Base-by-base conservation (phyloP, 768 basidiomycete species). In the Boletus pseudopeckii region DNA sequence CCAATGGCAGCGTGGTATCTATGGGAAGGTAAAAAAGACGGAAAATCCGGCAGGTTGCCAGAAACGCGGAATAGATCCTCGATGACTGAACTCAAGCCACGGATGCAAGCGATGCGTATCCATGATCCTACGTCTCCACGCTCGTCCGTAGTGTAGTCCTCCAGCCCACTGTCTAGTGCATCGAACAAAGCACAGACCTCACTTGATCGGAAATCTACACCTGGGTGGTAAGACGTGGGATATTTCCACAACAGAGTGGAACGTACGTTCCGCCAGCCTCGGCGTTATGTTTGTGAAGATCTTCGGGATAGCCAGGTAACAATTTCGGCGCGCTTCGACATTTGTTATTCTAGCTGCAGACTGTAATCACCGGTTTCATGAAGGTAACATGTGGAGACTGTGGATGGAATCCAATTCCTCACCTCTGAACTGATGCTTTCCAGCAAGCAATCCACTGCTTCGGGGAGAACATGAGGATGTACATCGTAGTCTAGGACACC, bases 51-150 rank as follows among this genome's bases (percentile, higher is more conserved):
- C 30, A 81, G 61, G n/a, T 57, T 61, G 48, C 53, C 62, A 24
- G 81, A 76, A 42, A 74, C 64, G 13, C 69, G 62, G 59, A 88
- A 75, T 4, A 91, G 62, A 24, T 80, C 72, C 61, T 77, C 73
- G 41, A 80, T 73, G 53, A 84, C 71, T 8, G 75, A 71, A 17
- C 82, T 76, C 51, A 94, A 71, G 10, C 87, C 86, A 43, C 76
- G 76, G 47, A 94, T 79, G 62, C 86, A 90, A 2, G 84, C 83
- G 7, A 89, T 80, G 57, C 96, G 89, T 48, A 94, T 80, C 93
- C 94, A 97, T 2, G 96, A 98, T 39, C 96, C 96, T 36, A 99
- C 88, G 66, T 99, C 97, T 5, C 96, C 96, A 59, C 96, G 85
- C 66, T 97, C 90, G 66, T 99, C 96, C 45, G 82, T 84, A 6